Evolutionary conservation across 805 yeast genomes (phyloP), one percentile per base, ranked within the genome.

Genomic region (Wickerhamiella bombiphila): DNA sequence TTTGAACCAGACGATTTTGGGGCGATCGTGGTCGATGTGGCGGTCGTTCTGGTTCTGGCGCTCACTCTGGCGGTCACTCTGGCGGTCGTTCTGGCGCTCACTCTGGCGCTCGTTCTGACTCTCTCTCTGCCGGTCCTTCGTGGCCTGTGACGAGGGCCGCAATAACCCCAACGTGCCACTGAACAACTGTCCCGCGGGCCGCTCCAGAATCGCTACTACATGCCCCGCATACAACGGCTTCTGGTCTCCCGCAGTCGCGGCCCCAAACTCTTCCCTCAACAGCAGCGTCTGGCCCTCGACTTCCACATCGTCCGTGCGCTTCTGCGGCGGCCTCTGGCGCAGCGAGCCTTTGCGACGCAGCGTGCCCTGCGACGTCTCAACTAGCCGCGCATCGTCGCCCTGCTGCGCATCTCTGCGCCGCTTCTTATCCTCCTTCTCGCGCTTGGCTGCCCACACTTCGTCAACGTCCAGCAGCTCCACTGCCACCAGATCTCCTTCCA

Each of bases 1-100:
- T 56, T 91, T 91, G 59, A 91, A 91, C 98, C 98, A 91, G 24
- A 91, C 96, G 64, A 91, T 91, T 56, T 91, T 91, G 24, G 98
- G 98, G 31, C 72, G 71, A 37, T 63, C 66, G 3, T 32, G 32
- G 32, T 40, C 29, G 14, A 30, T 29, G n/a, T 21, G 17, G 36
- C 11, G 35, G 20, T 22, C 22, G 35, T n/a, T 13, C 6, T 16
- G 20, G 16, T 17, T 30, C 11, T 31, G 20, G n/a, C 33, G 35
- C 18, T 40, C 29, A 11, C 22, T 6, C 13, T 33, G 28, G 3
- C 37, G 41, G 7, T 35, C 29, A 3, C 41, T 32, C 5, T 43
- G 48, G 29, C 45, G 49, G 31, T 42, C 47, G 22, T 41, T 56
- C 39, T 55, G 60, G 15, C 40, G 31, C 15, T 32, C 34, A 3